Conservation (phyloP, 164 flowering plant genomes). For the Warburgia ugandensis region DNA sequence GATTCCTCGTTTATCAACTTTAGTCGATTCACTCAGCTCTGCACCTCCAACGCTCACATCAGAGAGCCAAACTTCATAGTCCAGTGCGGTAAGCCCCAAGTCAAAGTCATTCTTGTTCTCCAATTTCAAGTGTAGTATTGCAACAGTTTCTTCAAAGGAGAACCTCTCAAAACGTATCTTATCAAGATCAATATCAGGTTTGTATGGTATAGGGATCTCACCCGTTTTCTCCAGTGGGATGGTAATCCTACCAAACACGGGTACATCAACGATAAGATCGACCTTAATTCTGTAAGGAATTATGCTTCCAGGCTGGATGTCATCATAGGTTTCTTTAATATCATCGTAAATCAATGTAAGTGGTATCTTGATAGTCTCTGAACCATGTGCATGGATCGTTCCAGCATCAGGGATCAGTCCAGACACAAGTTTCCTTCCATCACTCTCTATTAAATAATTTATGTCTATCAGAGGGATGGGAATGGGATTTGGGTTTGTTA, state of each 20-base stretch:
- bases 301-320: constrained; percentile 20
- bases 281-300: constrained; percentile 22
- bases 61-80: constrained; percentile 20
- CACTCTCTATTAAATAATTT: constrained; percentile 21
- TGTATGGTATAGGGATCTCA: constrained; percentile 23
- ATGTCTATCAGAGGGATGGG: constrained; percentile 26
- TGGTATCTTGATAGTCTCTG: constrained; percentile 21
- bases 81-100: constrained; percentile 22
- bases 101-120: constrained; percentile 29
- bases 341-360: constrained; percentile 18
- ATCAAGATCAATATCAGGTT: constrained; percentile 19
- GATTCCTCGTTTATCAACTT: constrained; percentile 16
- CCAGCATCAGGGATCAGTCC: constrained; percentile 24
- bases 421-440: constrained; percentile 21
- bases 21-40: constrained; percentile 10
- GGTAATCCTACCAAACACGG: constrained; percentile 15
- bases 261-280: constrained; percentile 21
- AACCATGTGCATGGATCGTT: constrained; percentile 22
- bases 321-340: constrained; percentile 17
- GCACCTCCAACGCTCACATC: constrained; percentile 19
- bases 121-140: constrained; percentile 21
- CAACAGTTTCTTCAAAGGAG: constrained; percentile 25
- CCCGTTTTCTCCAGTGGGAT: constrained; percentile 22
- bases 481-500: constrained; percentile 21
- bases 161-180: constrained; percentile 16